Percentiles rank a stretch among this genome's conserved stretches.
These are phyloP conservation scores for Angomonas ambiguus DNA, from an alignment of 208 protist species.

Conservation along the genomic window DNA sequence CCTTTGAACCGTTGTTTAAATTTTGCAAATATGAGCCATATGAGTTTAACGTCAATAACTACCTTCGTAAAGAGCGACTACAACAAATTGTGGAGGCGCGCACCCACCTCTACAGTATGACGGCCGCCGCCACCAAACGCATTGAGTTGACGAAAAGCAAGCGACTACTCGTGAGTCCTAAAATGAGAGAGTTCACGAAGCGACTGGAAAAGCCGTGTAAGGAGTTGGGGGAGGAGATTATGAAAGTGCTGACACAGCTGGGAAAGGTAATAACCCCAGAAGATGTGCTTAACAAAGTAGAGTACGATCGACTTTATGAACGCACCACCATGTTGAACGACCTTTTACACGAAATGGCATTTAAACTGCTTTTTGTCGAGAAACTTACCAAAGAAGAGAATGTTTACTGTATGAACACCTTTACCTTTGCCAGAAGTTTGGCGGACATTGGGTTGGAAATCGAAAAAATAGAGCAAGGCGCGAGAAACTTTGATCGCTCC, in stretches of 20 bases:
- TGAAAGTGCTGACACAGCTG: slow-evolving; percentile 30
- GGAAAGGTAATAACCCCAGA: slow-evolving; percentile 25
- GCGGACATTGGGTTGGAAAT: slow-evolving; percentile 48
- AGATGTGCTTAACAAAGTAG: slow-evolving; percentile 32
- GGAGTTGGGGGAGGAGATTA: slow-evolving; percentile 35
- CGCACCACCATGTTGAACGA: slow-evolving; percentile 23
- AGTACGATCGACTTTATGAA: slow-evolving; percentile 31
- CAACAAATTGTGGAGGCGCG: slow-evolving; percentile 26
- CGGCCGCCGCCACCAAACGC: slow-evolving; percentile 24
- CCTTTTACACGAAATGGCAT: slow-evolving; percentile 23
- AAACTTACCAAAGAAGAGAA: slow-evolving; percentile 26
- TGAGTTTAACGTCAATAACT: slow-evolving; percentile 44
- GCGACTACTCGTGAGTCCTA: background rate
- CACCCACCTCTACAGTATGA: slow-evolving; percentile 36
- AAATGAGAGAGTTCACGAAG: slow-evolving; percentile 18
- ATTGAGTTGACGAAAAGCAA: slow-evolving; percentile 2
- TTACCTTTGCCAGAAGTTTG: slow-evolving; percentile 36
- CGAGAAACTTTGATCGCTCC: slow-evolving; percentile 45
- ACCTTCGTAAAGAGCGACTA: slow-evolving; percentile 32
- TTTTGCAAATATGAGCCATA: slow-evolving; percentile 35
- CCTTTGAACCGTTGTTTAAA: slow-evolving; percentile 20
- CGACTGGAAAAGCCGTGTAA: background rate
- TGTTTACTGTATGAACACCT: slow-evolving; percentile 29
- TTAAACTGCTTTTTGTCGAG: slow-evolving; percentile 32
- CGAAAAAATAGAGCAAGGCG: slow-evolving; percentile 32